Evolutionary conservation across 2,329 filamentous ascomycete species (phyloP), one percentile per base, ranked within the genome.

Genomic region (Penicillium sp.): DNA sequence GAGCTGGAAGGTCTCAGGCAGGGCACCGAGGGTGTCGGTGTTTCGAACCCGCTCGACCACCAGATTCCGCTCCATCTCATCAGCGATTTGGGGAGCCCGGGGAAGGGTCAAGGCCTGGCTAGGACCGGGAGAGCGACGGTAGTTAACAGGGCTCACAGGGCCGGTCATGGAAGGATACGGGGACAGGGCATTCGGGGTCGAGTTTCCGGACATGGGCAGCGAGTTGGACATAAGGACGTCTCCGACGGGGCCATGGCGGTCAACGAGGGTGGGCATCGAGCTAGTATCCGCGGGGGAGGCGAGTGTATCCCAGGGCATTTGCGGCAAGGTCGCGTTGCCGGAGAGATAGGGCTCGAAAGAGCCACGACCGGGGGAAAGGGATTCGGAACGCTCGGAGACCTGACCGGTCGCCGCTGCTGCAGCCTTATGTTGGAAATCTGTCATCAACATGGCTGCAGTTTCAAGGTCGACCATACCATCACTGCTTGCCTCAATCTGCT

Each of bases 381-480:
- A 63, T 49, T 63, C 61, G 59, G 87, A 80, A 71, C 89, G 86
- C 67, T 77, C 70, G 46, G 75, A 72, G 51, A 72, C 64, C 73
- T 79, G 72, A 74, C 70, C 77, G 60, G 76, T 76, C 65, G 73
- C 72, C 68, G 81, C 80, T 62, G 85, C 87, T 75, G 92, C 93
- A 66, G 87, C 92, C 80, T 97, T 97, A 80, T 97, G 91, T 77
- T 96, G 93, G 70, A 97, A 88, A 77, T 97, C 92, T 70, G 93
- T 94, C 79, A 99, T 95, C 73, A 99, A 85, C 91, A 97, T 97
- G 63, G 94, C 94, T 63, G 94, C 94, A 65, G 93, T 91, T 81
- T 99, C 93, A 68, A 97, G 89, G 72, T 97, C 94, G 69, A 97
- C 92, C 76, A 93, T 88, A 71, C 87, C 88, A 73, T 97, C 93